Percentiles rank a stretch among this genome's conserved stretches.
Conservation (phyloP, 208 protist species). For the Lotmaria passim region DNA sequence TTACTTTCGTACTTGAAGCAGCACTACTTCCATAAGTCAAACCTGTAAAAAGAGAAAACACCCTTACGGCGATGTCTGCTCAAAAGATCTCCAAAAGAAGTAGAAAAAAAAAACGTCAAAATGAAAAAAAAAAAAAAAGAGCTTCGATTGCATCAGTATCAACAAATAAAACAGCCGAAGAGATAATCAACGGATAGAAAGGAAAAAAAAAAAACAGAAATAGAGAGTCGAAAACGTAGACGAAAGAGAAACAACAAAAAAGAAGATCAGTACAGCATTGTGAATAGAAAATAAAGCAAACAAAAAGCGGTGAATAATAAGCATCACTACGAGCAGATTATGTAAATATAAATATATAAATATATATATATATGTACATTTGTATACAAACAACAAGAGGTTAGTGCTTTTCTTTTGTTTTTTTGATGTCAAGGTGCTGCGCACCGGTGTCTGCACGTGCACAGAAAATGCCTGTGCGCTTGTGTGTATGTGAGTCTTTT, state of each 20-base stretch:
- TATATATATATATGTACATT: neutral
- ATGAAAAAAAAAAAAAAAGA: conserved; percentile 4
- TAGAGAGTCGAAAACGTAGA: neutral
- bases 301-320: conserved; percentile 11
- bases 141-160: too few species aligned
- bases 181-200: conserved; percentile 1
- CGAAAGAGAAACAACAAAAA: neutral
- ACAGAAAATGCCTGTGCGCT: too few species aligned
- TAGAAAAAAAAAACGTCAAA: conserved; percentile 3
- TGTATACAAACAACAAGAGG: neutral
- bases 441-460: neutral
- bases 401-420: neutral
- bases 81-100: too few species aligned
- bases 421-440: neutral
- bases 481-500: too few species aligned
- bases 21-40: too few species aligned
- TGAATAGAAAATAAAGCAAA: neutral
- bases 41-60: too few species aligned
- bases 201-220: conserved; percentile 5
- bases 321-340: neutral
- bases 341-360: too few species aligned
- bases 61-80: too few species aligned
- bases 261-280: conserved; percentile 4
- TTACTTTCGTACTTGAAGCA: too few species aligned
- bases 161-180: conserved; percentile 1